These are phyloP conservation scores for Entomophthora muscae DNA, from an alignment of 371 early-diverging fungal genomes.

Conservation along the genomic window DNA sequence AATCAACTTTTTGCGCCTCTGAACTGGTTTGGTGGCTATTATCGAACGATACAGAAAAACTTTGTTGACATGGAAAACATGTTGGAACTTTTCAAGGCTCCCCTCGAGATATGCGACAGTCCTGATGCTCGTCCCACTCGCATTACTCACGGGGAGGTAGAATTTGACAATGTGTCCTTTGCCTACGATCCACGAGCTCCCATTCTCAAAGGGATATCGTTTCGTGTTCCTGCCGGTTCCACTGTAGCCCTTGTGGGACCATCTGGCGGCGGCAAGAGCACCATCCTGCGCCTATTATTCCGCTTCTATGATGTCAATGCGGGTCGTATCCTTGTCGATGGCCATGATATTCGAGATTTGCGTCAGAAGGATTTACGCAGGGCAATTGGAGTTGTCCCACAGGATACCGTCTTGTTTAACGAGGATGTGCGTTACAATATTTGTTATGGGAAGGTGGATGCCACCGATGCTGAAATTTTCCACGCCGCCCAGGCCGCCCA, in stretches of 20 bases:
- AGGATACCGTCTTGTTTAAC: constrained; percentile 42
- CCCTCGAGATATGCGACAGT: constrained; percentile 25
- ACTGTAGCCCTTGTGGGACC: constrained; percentile 58
- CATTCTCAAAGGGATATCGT: constrained; percentile 28
- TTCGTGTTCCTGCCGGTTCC: constrained; percentile 31
- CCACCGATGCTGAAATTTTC: constrained; percentile 21
- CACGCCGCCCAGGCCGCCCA: constrained; percentile 27
- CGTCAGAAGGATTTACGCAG: constrained; percentile 43
- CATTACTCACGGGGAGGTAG: constrained; percentile 19
- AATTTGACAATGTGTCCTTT: constrained; percentile 37
- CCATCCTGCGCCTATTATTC: constrained; percentile 73
- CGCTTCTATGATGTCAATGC: constrained; percentile 69
- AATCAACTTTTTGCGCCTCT: constrained; percentile 57
- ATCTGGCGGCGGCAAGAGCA: constrained; percentile 80
- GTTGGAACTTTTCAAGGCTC: constrained; percentile 37
- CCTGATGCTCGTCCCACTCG: constrained; percentile 14
- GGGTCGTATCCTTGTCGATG: constrained; percentile 78
- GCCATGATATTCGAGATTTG: constrained; percentile 58
- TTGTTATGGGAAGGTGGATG: constrained; percentile 24
- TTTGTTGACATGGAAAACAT: constrained; percentile 62
- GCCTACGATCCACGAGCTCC: constrained; percentile 29
- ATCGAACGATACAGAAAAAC: constrained; percentile 22
- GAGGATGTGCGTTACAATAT: constrained; percentile 39
- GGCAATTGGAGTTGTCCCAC: constrained; percentile 75
- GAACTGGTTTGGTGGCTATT: constrained; percentile 24